Percentiles rank a stretch among this genome's conserved stretches.
Conservation (phyloP, 352 stramenopile species). For the Thraustochytrium sp. region DNA sequence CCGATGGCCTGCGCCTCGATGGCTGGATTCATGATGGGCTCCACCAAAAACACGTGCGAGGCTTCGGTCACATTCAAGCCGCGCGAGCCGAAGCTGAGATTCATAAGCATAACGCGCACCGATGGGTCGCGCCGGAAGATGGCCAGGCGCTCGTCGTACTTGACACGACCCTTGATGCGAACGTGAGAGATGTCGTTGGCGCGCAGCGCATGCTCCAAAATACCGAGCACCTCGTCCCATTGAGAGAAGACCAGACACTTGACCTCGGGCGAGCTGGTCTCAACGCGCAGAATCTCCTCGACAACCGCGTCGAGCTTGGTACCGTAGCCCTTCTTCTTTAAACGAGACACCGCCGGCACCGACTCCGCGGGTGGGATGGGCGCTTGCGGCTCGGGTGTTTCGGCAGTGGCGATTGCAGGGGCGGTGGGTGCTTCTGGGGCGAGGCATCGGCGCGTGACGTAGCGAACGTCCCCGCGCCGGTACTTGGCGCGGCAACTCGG, state of each 20-base stretch:
- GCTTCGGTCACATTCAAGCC: constrained; percentile 84
- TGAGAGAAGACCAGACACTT: constrained; percentile 84
- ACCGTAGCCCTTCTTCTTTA: constrained; percentile 54
- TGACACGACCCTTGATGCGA: constrained; percentile 60
- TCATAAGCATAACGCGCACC: constrained; percentile 69
- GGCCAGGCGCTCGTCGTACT: constrained; percentile 29
- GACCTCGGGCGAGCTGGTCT: constrained; percentile 58
- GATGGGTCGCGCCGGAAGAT: constrained; percentile 41
- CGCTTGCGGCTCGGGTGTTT: background rate
- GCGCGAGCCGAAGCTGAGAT: constrained; percentile 71
- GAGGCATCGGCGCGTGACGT: background rate
- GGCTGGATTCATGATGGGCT: constrained; percentile 81
- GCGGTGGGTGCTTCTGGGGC: background rate
- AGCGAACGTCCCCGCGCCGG: background rate
- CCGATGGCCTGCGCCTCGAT: constrained; percentile 81
- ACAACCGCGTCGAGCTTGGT: constrained; percentile 67
- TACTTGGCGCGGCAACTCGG: constrained; percentile 29
- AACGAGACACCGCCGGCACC: background rate
- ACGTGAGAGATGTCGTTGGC: constrained; percentile 65
- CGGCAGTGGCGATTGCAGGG: background rate
- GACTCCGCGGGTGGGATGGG: background rate
- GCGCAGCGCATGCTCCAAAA: constrained; percentile 55
- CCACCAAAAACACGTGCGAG: constrained; percentile 84
- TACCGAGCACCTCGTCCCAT: constrained; percentile 76
- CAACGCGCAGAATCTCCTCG: constrained; percentile 55